phyloP scores from a whole-genome alignment of 768 basidiomycete species.

The Kwoniella sp. region DNA sequence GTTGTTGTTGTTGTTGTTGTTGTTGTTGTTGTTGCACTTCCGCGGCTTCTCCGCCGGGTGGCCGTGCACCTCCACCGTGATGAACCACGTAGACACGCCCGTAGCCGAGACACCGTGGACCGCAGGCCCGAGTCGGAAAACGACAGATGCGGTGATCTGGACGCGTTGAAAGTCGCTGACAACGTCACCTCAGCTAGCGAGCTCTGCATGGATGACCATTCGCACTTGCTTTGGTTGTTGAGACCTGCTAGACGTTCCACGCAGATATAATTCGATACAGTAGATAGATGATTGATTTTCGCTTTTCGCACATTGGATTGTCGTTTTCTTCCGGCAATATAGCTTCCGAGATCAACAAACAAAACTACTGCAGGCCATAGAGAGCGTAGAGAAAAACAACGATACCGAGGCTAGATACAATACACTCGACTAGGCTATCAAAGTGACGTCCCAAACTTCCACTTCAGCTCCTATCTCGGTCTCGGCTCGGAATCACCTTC shows the following conservation, averaged over 20 bases:
- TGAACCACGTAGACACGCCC: slow-evolving; percentile 23
- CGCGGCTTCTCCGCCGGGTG: not conserved
- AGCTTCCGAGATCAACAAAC: not conserved
- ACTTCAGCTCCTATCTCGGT: slow-evolving; percentile 13
- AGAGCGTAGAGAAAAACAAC: no score
- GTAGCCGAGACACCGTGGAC: not conserved
- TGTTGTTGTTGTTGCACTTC: no score
- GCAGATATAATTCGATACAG: no score
- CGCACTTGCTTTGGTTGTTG: no score
- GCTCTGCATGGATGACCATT: not conserved
- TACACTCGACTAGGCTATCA: not conserved
- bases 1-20: no score
- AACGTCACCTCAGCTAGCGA: not conserved
- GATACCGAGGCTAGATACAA: no score
- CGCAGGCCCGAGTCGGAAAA: not conserved
- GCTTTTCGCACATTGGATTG: no score
- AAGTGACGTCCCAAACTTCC: slow-evolving; percentile 16
- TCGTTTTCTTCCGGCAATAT: not conserved
- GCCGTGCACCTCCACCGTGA: slow-evolving; percentile 19
- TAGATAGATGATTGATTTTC: no score
- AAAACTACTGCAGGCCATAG: no score
- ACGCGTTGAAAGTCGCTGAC: not conserved
- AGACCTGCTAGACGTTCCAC: no score
- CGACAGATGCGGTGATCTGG: not conserved
- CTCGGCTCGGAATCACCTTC: slow-evolving; percentile 18